Evolutionary conservation across 2,329 filamentous ascomycete genomes (phyloP).

Genomic region (Phaeosphaeriaceae sp.): DNA sequence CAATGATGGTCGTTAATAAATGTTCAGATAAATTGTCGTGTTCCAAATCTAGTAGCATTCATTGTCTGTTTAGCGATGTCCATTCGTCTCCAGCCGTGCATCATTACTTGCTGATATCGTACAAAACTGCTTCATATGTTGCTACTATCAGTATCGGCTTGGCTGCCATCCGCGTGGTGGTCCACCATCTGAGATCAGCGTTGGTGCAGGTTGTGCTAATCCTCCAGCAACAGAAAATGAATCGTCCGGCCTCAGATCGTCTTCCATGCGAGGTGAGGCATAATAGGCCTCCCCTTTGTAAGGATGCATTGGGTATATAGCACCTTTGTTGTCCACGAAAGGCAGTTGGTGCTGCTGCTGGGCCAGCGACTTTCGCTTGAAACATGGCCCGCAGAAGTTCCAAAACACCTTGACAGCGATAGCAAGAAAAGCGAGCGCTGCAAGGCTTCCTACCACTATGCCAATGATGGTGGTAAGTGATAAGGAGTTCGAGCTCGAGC

Average conservation of each 20-base stretch:
- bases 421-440: slow-evolving; percentile 11
- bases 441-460: slow-evolving; percentile 17
- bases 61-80: too few species aligned
- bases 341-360: not conserved
- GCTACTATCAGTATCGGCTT: not conserved
- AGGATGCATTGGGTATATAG: slow-evolving; percentile 2
- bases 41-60: too few species aligned
- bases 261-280: slow-evolving; percentile 1
- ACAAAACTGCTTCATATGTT: not conserved
- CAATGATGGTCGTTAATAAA: too few species aligned
- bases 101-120: not conserved
- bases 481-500: not conserved
- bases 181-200: slow-evolving; percentile 1
- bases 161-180: not conserved
- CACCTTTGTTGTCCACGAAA: not conserved
- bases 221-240: slow-evolving; percentile 12
- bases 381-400: slow-evolving; percentile 2
- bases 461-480: slow-evolving; percentile 16
- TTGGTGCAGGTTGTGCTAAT: slow-evolving; percentile 1
- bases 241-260: slow-evolving; percentile 14
- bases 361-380: not conserved
- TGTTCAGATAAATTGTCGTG: too few species aligned
- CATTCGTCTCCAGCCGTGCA: not conserved
- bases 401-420: slow-evolving; percentile 1
- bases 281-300: not conserved